Conservation (phyloP, 768 basidiomycete genomes). For the Mycena chlorophos region DNA sequence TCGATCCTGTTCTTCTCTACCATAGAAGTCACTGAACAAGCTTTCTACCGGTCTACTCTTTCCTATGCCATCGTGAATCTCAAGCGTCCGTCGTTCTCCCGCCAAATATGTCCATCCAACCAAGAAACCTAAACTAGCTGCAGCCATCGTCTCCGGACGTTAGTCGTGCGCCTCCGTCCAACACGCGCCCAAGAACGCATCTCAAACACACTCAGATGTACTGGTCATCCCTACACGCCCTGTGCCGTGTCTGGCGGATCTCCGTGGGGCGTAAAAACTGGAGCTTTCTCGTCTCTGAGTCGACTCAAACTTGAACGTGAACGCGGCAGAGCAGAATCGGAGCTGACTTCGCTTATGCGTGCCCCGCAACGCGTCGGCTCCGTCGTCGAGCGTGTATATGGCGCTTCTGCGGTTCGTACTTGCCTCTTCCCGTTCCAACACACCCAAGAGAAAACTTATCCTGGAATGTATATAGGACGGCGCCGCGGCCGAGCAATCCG, state of each 20-base stretch:
- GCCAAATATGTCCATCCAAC: neutral
- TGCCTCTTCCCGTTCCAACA: slow-evolving; percentile 5
- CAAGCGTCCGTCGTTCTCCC: slow-evolving; percentile 68
- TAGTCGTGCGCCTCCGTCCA: slow-evolving; percentile 2
- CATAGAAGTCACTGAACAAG: slow-evolving; percentile 76
- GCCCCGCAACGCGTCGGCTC: slow-evolving; percentile 78
- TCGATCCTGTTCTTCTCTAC: slow-evolving; percentile 71
- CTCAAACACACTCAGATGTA: slow-evolving; percentile 46
- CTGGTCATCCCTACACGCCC: slow-evolving; percentile 58
- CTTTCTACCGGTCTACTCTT: slow-evolving; percentile 66
- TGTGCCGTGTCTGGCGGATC: slow-evolving; percentile 57
- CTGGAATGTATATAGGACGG: slow-evolving; percentile 63
- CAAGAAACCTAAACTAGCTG: too few relatives aligned
- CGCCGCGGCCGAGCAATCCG: slow-evolving; percentile 70
- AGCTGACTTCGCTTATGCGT: slow-evolving; percentile 78
- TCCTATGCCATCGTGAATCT: slow-evolving; percentile 91
- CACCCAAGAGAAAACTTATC: neutral
- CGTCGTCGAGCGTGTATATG: slow-evolving; percentile 80
- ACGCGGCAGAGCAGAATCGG: too few relatives aligned
- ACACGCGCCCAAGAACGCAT: neutral
- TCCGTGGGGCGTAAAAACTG: slow-evolving; percentile 39
- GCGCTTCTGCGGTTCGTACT: slow-evolving; percentile 87
- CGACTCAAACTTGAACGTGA: neutral
- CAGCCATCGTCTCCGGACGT: slow-evolving; percentile 20
- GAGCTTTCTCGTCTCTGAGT: neutral